Evolutionary conservation across 306 rosid genomes (phyloP).

Genomic region (Luffa aegyptiaca): DNA sequence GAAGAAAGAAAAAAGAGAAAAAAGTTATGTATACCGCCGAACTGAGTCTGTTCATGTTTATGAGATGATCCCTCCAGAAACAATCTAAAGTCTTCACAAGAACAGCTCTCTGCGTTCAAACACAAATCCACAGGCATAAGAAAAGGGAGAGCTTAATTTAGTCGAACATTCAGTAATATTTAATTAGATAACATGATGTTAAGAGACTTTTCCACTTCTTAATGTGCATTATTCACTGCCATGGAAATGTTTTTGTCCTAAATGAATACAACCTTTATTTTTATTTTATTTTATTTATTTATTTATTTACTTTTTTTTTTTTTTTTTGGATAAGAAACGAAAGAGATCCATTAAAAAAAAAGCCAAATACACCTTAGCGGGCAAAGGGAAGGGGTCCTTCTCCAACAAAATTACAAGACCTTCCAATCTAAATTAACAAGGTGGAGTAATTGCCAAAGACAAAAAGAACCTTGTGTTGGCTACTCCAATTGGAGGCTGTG

Average conservation of each 20-base stretch:
- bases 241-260: not conserved
- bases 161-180: not conserved
- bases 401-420: no score
- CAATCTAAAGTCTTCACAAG: conserved; percentile 87
- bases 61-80: conserved; percentile 97
- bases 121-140: not conserved
- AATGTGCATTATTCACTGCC: not conserved
- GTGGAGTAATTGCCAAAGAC: no score
- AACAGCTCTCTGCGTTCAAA: conserved; percentile 68
- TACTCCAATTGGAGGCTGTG: no score
- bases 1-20: conserved; percentile 2
- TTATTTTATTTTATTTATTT: no score
- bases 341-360: no score
- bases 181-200: not conserved
- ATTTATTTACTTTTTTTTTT: no score
- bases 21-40: conserved; percentile 56
- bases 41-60: conserved; percentile 93
- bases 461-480: no score
- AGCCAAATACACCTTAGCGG: no score
- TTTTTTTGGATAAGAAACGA: no score
- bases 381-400: no score
- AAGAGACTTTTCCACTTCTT: not conserved
- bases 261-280: not conserved
- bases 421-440: no score
- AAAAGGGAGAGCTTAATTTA: not conserved